Conservation (phyloP, 2,329 filamentous ascomycete genomes). For the Triangularia setosa region DNA sequence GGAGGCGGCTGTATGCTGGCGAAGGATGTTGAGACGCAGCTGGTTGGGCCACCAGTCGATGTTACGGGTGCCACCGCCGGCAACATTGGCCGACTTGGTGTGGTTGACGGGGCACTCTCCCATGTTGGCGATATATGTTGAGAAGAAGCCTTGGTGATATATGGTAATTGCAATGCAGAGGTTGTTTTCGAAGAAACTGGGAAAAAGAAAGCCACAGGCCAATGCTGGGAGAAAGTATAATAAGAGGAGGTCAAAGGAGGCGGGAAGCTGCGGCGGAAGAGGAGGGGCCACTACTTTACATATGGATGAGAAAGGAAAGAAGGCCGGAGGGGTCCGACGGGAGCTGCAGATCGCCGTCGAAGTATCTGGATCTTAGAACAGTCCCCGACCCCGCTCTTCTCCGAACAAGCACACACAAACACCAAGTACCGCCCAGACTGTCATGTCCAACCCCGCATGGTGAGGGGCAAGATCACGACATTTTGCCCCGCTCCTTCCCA, state of each 20-base stretch:
- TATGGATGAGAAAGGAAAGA: not conserved
- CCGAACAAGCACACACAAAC: not conserved
- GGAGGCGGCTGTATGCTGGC: conserved; percentile 61
- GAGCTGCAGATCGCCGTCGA: conserved; percentile 1
- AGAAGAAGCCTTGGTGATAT: not conserved
- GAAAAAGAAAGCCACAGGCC: not conserved
- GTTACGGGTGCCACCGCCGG: conserved; percentile 64
- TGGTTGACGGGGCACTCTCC: conserved; percentile 32
- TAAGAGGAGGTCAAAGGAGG: not conserved
- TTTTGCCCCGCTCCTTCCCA: not conserved
- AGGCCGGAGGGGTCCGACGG: conserved; percentile 6
- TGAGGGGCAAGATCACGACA: conserved; percentile 19
- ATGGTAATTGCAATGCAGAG: not conserved
- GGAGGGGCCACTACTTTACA: not conserved
- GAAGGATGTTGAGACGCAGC: conserved; percentile 66
- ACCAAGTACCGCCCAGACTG: conserved; percentile 11
- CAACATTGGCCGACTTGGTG: conserved; percentile 27
- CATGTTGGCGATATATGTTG: conserved; percentile 7
- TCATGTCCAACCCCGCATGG: conserved; percentile 18
- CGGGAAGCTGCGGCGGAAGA: not conserved
- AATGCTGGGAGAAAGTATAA: not conserved
- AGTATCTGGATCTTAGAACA: not conserved
- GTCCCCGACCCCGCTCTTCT: not conserved
- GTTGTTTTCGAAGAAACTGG: not conserved
- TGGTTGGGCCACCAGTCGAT: conserved; percentile 71